Base-by-base conservation (phyloP, 2,329 filamentous ascomycete genomes). In the Amauroascus niger region DNA sequence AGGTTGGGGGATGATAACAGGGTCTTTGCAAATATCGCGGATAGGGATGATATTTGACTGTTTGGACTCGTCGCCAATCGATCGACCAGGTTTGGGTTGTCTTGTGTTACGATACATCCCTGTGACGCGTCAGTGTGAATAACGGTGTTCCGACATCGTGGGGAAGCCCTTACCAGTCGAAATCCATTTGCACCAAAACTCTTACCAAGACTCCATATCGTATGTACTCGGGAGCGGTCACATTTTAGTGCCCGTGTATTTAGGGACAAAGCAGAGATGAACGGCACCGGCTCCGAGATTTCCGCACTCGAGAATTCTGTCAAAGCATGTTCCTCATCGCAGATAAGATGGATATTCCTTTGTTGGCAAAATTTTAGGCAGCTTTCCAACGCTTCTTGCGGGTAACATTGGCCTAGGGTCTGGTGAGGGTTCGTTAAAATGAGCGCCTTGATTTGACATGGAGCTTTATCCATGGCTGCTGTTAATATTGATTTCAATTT, bases 401-500 rank as follows among this genome's bases (percentile, higher is more conserved):
- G 53, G 35, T 64, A 66, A 49, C 59, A 63, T 49, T 58, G 58
- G 2, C 63, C 63, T n/a, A 61, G 58, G 2, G 60, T 59, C 32
- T 62, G 64, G 40, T 65, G 59, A 8, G 63, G 62, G 41, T 66
- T 65, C 8, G 58, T 60, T 3, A 66, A n/a, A 6, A 65, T 33
- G 1, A 66, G 39, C 1, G 58, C 63, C 44, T 55, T 60, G 20
- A 63, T 55, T 40, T 46, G 57, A 40, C 53, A 58, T 20, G 41
- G 46, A 9, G 57, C 56, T 16, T 39, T 52, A 18, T 58, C 47
- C 18, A 57, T 50, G 1, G 62, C 57, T 8, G 54, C 48, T 33
- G 56, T 56, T 3, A 64, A 39, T 2, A 44, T 51, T 5, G 50
- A 30, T 14, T 60, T 52, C 8, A 65, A 32, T 2, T 55, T 52